These are phyloP conservation scores for Annulohypoxylon moriforme DNA, from an alignment of 495 filamentous ascomycete species.

Conservation along the genomic window DNA sequence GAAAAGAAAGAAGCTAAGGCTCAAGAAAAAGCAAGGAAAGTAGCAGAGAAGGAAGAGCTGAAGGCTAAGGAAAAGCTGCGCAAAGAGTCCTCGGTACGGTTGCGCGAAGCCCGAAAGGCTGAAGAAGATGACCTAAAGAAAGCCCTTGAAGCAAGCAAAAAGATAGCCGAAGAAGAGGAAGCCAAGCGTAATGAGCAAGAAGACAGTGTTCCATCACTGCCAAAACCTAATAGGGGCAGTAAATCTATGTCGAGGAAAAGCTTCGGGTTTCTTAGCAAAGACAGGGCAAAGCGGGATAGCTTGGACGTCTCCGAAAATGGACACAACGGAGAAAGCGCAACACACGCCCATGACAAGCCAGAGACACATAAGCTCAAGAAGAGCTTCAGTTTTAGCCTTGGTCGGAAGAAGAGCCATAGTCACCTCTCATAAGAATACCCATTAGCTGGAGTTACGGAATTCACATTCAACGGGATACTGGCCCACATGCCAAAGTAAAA, in stretches of 20 bases:
- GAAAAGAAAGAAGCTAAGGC: conserved; percentile 75
- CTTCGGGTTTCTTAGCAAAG: conserved; percentile 58
- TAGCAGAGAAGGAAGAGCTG: conserved; percentile 70
- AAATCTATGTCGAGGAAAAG: conserved; percentile 62
- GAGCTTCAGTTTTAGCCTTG: conserved; percentile 68
- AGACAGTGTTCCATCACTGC: conserved; percentile 53
- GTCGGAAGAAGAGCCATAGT: conserved; percentile 68
- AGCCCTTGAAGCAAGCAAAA: conserved; percentile 58
- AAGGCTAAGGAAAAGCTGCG: conserved; percentile 67
- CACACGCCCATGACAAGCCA: conserved; percentile 40
- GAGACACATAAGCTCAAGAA: conserved; percentile 55
- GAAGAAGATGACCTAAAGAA: conserved; percentile 56
- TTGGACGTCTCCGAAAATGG: conserved; percentile 47
- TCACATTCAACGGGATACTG: conserved; percentile 22
- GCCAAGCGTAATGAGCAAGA: conserved; percentile 52
- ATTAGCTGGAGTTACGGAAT: conserved; percentile 26
- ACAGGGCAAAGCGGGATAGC: conserved; percentile 47
- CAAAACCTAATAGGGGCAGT: conserved; percentile 52
- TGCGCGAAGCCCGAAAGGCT: conserved; percentile 49
- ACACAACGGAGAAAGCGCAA: conserved; percentile 47
- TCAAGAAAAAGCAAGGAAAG: conserved; percentile 63
- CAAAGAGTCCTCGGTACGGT: conserved; percentile 47
- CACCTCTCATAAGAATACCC: conserved; percentile 50
- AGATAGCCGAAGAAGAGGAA: conserved; percentile 55
- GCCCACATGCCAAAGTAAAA: conserved; percentile 9